Conservation (phyloP, 2,329 filamentous ascomycete species). For the Colletotrichum abscissum region DNA sequence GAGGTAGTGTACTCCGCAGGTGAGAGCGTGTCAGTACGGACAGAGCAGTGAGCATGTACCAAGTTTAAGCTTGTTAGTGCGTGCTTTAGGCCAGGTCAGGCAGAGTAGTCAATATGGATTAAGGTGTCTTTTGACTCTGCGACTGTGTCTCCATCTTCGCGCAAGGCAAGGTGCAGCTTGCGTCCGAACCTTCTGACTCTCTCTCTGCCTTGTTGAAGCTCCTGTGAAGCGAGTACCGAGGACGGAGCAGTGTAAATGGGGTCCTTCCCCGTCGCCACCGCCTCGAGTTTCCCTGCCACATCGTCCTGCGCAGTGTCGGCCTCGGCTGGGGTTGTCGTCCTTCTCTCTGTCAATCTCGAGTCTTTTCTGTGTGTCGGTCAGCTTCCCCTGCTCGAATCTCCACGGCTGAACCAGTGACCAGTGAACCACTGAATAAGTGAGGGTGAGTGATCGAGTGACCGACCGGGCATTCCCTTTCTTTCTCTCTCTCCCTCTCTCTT, state of each 20-base stretch:
- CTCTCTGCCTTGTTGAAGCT: neutral
- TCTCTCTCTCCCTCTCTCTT: neutral
- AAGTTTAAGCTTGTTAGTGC: neutral
- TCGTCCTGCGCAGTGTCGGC: neutral
- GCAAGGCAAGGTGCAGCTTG: neutral
- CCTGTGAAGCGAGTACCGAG: neutral
- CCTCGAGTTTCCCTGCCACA: conserved; percentile 7
- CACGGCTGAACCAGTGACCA: neutral
- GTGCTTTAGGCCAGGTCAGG: neutral
- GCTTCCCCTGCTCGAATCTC: neutral
- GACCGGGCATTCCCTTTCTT: neutral
- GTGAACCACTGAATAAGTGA: too few species aligned
- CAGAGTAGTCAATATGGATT: conserved; percentile 10
- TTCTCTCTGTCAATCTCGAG: neutral
- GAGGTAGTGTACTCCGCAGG: neutral
- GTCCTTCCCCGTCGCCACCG: conserved; percentile 10
- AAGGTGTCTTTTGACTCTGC: neutral
- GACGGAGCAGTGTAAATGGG: neutral
- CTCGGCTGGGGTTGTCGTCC: neutral
- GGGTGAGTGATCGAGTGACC: neutral
- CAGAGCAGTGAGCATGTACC: neutral
- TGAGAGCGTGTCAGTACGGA: neutral
- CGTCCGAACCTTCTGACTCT: neutral
- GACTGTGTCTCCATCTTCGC: neutral
- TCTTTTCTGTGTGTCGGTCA: neutral